Evolutionary conservation across 2,329 filamentous ascomycete species (phyloP), one percentile per base, ranked within the genome.

Genomic region (Alternaria sp.): DNA sequence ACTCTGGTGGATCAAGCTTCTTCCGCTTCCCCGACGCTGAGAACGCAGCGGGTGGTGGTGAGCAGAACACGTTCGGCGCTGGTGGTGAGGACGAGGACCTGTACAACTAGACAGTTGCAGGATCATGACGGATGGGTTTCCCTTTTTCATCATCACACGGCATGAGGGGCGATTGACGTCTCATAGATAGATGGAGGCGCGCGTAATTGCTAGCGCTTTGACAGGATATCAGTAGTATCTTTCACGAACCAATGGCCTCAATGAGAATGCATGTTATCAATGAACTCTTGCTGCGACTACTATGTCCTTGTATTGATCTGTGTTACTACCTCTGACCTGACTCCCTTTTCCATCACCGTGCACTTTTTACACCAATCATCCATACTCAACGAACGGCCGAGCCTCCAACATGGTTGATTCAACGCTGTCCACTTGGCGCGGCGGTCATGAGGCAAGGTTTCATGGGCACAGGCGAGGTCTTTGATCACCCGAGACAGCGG

Each of bases 61-160:
- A 76, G 67, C 74, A 83, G 78, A 82, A 83, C 69, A 84, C 81
- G 54, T 94, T 96, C 74, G 94, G 94, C 69, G 91, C 94, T 76
- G 92, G 89, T 72, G 95, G 93, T 75, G 94, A 97, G 81, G 95
- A 98, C 79, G 95, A 97, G 82, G 95, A 94, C 84, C 92, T 98
- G 81, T 98, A 98, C 82, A 93, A 97, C 84, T 97, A 94, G 87
- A 82, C 18, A 55, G 37, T 64, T 53, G 41, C 51, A 65, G 68
- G 18, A 58, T 61, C 61, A 71, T 61, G 69, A 70, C 23, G 66
- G 55, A 66, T 63, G 61, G 64, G 58, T 53, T 65, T 63, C 45
- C 49, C 55, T 69, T 59, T 67, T 57, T 63, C 23, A 57, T 65
- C 64, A 67, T 63, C 44, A 60, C 44, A 61, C 33, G 58, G 30